phyloP scores from a whole-genome alignment of 331 rosid species.

The Arachis monticola region DNA sequence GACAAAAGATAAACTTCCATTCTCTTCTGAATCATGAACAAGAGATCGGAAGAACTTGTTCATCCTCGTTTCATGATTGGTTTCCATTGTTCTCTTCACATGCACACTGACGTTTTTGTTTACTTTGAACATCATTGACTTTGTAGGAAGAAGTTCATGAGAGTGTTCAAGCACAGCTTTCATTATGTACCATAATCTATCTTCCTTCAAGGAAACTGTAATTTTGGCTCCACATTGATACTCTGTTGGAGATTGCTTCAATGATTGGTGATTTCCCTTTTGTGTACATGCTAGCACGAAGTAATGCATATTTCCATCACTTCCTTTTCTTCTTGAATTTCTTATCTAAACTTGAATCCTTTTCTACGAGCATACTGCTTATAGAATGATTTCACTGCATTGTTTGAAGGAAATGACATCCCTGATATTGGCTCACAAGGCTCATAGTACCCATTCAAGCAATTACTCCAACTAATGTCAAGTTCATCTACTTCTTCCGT shows the following conservation, averaged over 20 bases:
- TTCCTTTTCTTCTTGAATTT: slow-evolving; percentile 2
- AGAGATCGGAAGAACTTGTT: neutral
- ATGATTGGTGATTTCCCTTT: neutral
- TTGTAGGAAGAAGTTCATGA: slow-evolving; percentile 1
- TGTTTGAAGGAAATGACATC: slow-evolving; percentile 1
- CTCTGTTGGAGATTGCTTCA: neutral
- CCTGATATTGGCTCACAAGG: neutral
- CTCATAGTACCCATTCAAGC: neutral
- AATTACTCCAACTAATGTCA: neutral
- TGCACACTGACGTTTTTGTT: neutral
- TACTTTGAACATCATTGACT: neutral
- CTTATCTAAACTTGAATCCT: slow-evolving; percentile 3
- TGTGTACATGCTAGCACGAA: neutral
- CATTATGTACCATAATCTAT: neutral
- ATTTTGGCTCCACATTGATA: slow-evolving; percentile 1
- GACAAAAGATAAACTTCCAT: neutral
- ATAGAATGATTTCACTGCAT: slow-evolving; percentile 6
- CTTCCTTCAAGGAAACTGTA: slow-evolving; percentile 11
- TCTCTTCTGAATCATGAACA: neutral
- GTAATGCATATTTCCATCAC: neutral
- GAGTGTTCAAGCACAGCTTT: neutral
- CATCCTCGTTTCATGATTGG: neutral
- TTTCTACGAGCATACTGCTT: slow-evolving; percentile 6
- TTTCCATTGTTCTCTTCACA: neutral
- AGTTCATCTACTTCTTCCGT: neutral